Percentiles rank a stretch among this genome's conserved stretches.
Conservation (phyloP, 2,329 filamentous ascomycete species). For the Bipolaris cookei region DNA sequence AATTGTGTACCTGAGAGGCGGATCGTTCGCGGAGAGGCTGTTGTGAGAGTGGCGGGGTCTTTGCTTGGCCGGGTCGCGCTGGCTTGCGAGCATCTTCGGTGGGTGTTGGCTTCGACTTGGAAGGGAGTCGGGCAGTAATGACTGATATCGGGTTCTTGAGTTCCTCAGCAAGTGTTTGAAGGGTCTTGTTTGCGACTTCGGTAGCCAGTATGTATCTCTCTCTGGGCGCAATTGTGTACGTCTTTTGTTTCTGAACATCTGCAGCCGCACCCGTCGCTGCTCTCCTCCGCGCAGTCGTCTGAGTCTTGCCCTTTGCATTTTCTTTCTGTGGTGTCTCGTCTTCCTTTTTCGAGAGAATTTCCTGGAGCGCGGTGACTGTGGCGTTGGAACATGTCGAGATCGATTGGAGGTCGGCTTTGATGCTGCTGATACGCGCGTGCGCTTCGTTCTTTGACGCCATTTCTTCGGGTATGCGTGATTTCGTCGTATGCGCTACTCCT, state of each 20-base stretch:
- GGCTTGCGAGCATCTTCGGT: slow-evolving; percentile 37
- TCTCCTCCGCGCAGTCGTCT: slow-evolving; percentile 31
- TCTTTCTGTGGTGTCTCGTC: slow-evolving; percentile 46
- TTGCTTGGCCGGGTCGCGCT: slow-evolving; percentile 23
- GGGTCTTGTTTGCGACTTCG: slow-evolving; percentile 71
- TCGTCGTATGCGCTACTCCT: slow-evolving; percentile 10
- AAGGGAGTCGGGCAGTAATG: slow-evolving; percentile 17
- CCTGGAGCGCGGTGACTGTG: slow-evolving; percentile 55
- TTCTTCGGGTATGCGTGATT: slow-evolving; percentile 1
- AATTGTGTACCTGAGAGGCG: slow-evolving; percentile 66
- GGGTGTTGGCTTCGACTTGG: slow-evolving; percentile 31
- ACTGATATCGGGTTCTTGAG: slow-evolving; percentile 57
- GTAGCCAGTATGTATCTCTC: slow-evolving; percentile 74
- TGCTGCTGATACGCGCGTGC: slow-evolving; percentile 57
- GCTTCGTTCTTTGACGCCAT: slow-evolving; percentile 42
- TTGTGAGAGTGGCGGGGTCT: slow-evolving; percentile 54
- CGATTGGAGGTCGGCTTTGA: slow-evolving; percentile 57
- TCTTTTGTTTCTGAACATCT: slow-evolving; percentile 48
- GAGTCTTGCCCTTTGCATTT: slow-evolving; percentile 41
- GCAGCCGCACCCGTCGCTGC: slow-evolving; percentile 40
- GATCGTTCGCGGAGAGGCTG: slow-evolving; percentile 67
- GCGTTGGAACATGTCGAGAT: slow-evolving; percentile 57
- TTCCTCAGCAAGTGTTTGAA: slow-evolving; percentile 73
- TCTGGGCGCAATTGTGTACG: slow-evolving; percentile 55
- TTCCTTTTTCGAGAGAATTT: slow-evolving; percentile 49